These are phyloP conservation scores for Dictyostelium capitatum DNA, from an alignment of 78 protist genomes.

Conservation along the genomic window DNA sequence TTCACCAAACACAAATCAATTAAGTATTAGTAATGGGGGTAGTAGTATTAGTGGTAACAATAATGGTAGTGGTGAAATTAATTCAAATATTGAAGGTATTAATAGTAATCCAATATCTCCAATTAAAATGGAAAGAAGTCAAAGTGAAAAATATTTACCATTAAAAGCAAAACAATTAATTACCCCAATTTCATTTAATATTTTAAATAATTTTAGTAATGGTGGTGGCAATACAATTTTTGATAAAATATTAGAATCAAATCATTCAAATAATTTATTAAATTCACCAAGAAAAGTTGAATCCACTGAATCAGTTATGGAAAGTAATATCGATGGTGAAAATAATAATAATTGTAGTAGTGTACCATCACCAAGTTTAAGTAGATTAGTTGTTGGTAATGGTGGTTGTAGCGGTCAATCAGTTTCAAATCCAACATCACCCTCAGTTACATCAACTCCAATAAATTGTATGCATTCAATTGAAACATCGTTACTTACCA, in stretches of 20 bases:
- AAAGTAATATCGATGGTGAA: too few relatives aligned
- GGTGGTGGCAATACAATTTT: background rate
- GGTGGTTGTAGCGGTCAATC: background rate
- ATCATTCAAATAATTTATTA: background rate
- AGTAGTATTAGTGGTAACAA: background rate
- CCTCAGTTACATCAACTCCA: background rate
- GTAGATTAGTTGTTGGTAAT: background rate
- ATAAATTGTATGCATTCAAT: background rate
- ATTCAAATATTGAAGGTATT: too few relatives aligned
- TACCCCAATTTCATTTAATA: background rate
- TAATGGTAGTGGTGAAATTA: background rate
- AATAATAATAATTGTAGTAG: background rate
- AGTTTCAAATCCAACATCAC: background rate
- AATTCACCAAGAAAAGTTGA: slow-evolving; percentile 8
- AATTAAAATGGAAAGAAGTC: slow-evolving; percentile 41
- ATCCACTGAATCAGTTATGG: background rate
- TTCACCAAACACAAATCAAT: background rate
- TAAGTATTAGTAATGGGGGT: background rate
- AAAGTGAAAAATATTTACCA: slow-evolving; percentile 44
- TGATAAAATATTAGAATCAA: slow-evolving; percentile 11
- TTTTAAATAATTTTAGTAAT: background rate
- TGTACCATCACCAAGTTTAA: background rate
- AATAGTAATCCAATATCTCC: background rate
- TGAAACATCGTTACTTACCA: background rate
- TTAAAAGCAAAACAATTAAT: background rate